Percentiles rank a stretch among this genome's conserved stretches.
Evolutionary conservation across 1,284 basidiomycete genomes (phyloP).

Genomic region (Gomphus sp.): DNA sequence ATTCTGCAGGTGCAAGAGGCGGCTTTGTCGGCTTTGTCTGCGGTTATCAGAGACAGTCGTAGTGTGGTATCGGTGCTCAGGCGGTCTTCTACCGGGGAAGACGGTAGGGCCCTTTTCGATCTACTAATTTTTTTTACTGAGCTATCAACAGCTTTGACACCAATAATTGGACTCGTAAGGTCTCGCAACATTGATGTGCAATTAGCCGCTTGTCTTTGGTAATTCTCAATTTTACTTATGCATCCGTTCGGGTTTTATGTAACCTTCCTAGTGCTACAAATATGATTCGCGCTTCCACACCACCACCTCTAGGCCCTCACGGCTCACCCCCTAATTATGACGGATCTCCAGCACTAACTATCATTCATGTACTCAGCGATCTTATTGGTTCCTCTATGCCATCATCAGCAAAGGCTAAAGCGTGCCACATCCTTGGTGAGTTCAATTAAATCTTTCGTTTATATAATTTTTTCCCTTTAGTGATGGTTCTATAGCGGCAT

Average conservation of each 20-base stretch:
- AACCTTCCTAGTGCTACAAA: constrained; percentile 38
- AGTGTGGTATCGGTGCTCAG: constrained; percentile 38
- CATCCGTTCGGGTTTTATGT: constrained; percentile 1
- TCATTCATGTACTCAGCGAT: constrained; percentile 55
- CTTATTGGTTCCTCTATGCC: constrained; percentile 38
- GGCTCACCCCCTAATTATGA: constrained; percentile 22
- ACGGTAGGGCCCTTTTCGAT: constrained; percentile 20
- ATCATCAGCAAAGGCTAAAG: constrained; percentile 38
- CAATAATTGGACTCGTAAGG: constrained; percentile 40
- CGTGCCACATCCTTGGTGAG: constrained; percentile 65
- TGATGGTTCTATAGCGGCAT: constrained; percentile 38
- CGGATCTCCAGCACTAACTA: constrained; percentile 37
- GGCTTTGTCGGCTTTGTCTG: constrained; percentile 56
- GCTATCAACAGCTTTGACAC: not conserved
- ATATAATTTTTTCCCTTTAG: not conserved
- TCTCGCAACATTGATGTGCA: constrained; percentile 50
- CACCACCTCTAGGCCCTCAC: constrained; percentile 18
- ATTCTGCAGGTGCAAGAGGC: constrained; percentile 56
- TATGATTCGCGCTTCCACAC: constrained; percentile 37
- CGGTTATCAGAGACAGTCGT: constrained; percentile 59
- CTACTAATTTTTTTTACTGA: not conserved
- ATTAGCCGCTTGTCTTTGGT: constrained; percentile 63
- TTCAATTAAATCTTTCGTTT: not conserved
- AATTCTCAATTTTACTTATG: constrained; percentile 11
- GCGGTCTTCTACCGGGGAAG: constrained; percentile 30